phyloP scores from a whole-genome alignment of 495 filamentous ascomycete species.

The Staphylotrichum longicolle region DNA sequence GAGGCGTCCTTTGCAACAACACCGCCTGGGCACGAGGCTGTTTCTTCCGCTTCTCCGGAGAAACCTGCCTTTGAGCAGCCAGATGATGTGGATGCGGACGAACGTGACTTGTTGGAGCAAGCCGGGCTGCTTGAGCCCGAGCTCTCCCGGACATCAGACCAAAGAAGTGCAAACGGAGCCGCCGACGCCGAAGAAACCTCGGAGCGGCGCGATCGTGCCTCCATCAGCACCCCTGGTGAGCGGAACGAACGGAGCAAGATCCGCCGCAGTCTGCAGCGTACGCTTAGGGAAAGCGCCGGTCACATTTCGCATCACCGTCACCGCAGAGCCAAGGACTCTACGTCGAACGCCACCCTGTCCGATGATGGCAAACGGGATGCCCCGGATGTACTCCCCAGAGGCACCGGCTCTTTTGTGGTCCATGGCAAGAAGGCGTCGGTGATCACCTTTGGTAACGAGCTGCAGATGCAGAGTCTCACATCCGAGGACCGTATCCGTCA shows the following conservation, averaged over 20 bases:
- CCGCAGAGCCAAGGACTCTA: conserved; percentile 73
- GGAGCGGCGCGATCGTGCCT: conserved; percentile 36
- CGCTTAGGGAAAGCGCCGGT: conserved; percentile 72
- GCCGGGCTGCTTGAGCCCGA: conserved; percentile 45
- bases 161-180: conserved; percentile 20
- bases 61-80: conserved; percentile 29
- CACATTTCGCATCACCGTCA: conserved; percentile 67
- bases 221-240: conserved; percentile 37
- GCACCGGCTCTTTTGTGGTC: conserved; percentile 84
- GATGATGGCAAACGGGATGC: conserved; percentile 60
- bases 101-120: conserved; percentile 51
- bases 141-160: conserved; percentile 19
- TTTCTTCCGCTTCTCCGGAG: conserved; percentile 24
- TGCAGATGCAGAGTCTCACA: conserved; percentile 80
- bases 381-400: conserved; percentile 67
- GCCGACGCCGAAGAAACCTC: conserved; percentile 34
- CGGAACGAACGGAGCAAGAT: conserved; percentile 58
- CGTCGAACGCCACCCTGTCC: conserved; percentile 56
- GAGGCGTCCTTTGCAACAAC: conserved; percentile 32
- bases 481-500: conserved; percentile 69
- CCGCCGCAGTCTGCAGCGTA: conserved; percentile 88
- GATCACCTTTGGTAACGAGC: conserved; percentile 88
- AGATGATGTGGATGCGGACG: conserved; percentile 47
- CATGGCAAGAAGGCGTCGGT: conserved; percentile 98
- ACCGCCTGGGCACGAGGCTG: conserved; percentile 30